Evolutionary conservation across 352 stramenopile species (phyloP).

Genomic region (Halophytophthora polymorphica): DNA sequence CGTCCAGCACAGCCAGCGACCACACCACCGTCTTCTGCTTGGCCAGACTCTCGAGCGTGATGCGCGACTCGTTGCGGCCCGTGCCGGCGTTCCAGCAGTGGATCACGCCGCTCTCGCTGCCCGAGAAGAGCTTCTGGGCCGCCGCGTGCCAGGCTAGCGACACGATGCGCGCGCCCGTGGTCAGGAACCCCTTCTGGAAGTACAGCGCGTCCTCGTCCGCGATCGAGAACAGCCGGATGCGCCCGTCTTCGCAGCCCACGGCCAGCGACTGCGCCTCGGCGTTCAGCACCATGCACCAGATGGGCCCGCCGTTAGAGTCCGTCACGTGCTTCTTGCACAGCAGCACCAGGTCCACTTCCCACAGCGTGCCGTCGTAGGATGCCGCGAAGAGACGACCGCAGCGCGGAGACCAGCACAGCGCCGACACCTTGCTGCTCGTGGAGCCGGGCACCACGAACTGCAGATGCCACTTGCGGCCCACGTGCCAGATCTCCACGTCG

Average conservation of each 20-base stretch:
- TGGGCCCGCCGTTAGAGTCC: constrained; percentile 85
- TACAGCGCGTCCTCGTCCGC: constrained; percentile 61
- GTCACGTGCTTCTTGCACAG: constrained; percentile 74
- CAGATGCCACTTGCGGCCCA: constrained; percentile 67
- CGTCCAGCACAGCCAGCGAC: constrained; percentile 86
- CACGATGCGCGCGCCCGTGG: constrained; percentile 71
- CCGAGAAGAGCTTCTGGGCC: constrained; percentile 81
- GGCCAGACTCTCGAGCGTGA: constrained; percentile 77
- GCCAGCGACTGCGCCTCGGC: constrained; percentile 56
- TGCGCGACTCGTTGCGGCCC: constrained; percentile 78
- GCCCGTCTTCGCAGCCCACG: constrained; percentile 88
- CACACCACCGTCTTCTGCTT: constrained; percentile 87
- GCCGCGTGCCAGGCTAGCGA: constrained; percentile 77
- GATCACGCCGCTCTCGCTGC: constrained; percentile 83
- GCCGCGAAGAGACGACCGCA: constrained; percentile 59
- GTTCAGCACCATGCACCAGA: constrained; percentile 87
- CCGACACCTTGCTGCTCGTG: constrained; percentile 59
- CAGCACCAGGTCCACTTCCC: constrained; percentile 76
- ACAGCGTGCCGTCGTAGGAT: constrained; percentile 72
- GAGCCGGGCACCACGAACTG: constrained; percentile 69
- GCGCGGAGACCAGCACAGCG: constrained; percentile 49
- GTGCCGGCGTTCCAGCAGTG: constrained; percentile 81
- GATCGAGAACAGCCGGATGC: constrained; percentile 87
- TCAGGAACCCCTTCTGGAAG: constrained; percentile 83
- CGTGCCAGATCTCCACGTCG: constrained; percentile 79